These are phyloP conservation scores for Coleophoma eucalyptorum DNA, from an alignment of 2,329 filamentous ascomycete species.

Conservation along the genomic window DNA sequence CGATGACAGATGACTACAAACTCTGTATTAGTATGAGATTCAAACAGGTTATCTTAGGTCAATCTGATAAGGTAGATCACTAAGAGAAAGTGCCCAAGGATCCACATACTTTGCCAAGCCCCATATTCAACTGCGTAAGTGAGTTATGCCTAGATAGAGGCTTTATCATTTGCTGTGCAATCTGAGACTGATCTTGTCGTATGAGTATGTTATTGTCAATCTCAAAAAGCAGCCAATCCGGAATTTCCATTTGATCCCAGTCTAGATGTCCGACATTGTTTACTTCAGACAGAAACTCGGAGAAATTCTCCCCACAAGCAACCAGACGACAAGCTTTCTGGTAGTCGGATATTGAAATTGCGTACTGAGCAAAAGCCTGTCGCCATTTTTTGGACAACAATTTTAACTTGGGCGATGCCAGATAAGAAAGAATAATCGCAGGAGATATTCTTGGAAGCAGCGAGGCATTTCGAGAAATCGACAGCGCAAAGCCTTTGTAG, in stretches of 20 bases:
- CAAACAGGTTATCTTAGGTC: neutral
- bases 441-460: slow-evolving; percentile 28
- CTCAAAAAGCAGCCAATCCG: slow-evolving; percentile 62
- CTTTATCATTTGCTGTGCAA: slow-evolving; percentile 52
- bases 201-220: slow-evolving; percentile 60
- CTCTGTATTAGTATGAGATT: neutral
- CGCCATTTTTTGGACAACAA: slow-evolving; percentile 30
- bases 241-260: slow-evolving; percentile 47
- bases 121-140: slow-evolving; percentile 68
- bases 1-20: slow-evolving; percentile 55
- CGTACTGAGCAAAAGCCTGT: slow-evolving; percentile 34
- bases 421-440: slow-evolving; percentile 22
- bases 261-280: slow-evolving; percentile 48
- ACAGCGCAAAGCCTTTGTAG: too few relatives aligned
- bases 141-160: slow-evolving; percentile 38
- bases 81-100: neutral
- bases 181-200: slow-evolving; percentile 52
- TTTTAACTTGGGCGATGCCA: slow-evolving; percentile 17
- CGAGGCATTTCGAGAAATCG: neutral
- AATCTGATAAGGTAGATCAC: neutral
- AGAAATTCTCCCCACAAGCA: slow-evolving; percentile 11
- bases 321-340: slow-evolving; percentile 40
- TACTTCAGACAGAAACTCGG: slow-evolving; percentile 37
- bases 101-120: slow-evolving; percentile 51
- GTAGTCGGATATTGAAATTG: slow-evolving; percentile 28